Evolutionary conservation across 2,329 filamentous ascomycete genomes (phyloP).

Genomic region (Cryphonectria japonica): DNA sequence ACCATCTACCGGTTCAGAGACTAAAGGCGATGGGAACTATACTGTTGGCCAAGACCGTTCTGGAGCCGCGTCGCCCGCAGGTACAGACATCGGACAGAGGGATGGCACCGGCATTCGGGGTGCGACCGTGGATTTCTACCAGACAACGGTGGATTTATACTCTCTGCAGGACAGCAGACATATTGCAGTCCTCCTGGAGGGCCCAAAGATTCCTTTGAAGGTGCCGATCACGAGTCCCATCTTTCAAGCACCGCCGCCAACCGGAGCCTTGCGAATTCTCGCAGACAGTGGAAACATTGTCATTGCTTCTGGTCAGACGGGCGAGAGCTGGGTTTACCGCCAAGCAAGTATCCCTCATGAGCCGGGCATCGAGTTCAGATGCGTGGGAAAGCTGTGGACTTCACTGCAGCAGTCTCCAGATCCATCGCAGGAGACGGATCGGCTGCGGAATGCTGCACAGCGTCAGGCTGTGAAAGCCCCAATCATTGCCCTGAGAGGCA

Average conservation of each 20-base stretch:
- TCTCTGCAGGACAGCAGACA: slow-evolving; percentile 76
- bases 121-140: slow-evolving; percentile 64
- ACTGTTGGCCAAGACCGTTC: slow-evolving; percentile 37
- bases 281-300: slow-evolving; percentile 73
- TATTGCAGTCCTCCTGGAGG: slow-evolving; percentile 74
- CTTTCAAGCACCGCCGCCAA: slow-evolving; percentile 70
- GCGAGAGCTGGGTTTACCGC: slow-evolving; percentile 81
- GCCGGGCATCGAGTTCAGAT: slow-evolving; percentile 55
- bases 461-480: slow-evolving; percentile 60
- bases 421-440: slow-evolving; percentile 50
- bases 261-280: slow-evolving; percentile 73
- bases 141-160: slow-evolving; percentile 88
- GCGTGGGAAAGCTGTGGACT: slow-evolving; percentile 92
- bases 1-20: slow-evolving; percentile 45
- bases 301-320: slow-evolving; percentile 79
- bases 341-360: slow-evolving; percentile 51
- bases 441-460: slow-evolving; percentile 42
- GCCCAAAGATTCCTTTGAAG: slow-evolving; percentile 64
- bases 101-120: slow-evolving; percentile 36
- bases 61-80: slow-evolving; percentile 46
- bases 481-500: slow-evolving; percentile 69
- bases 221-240: slow-evolving; percentile 63
- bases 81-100: slow-evolving; percentile 40
- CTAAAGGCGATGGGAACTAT: slow-evolving; percentile 41
- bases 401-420: slow-evolving; percentile 68